Evolutionary conservation across 495 filamentous ascomycete genomes (phyloP).

Genomic region (Penicillium paxilli): DNA sequence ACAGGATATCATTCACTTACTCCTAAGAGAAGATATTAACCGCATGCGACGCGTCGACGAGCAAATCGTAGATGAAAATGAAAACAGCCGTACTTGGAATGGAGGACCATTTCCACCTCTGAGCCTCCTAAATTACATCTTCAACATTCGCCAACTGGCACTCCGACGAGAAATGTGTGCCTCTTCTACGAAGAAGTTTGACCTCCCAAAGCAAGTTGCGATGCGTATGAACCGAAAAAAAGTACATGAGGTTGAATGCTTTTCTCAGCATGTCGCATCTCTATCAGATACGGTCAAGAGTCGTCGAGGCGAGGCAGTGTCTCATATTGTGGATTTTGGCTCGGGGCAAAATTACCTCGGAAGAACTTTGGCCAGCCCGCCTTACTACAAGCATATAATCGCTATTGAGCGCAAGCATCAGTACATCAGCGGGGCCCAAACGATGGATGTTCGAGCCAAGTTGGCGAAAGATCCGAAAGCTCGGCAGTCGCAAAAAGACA

Average conservation of each 20-base stretch:
- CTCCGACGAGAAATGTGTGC: conserved; percentile 60
- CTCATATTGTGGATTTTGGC: conserved; percentile 93
- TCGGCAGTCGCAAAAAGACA: not conserved
- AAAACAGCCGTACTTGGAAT: conserved; percentile 40
- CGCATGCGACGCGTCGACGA: conserved; percentile 12
- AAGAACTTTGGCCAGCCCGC: conserved; percentile 76
- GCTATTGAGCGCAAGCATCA: conserved; percentile 85
- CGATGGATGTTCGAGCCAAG: conserved; percentile 75
- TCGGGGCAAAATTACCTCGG: conserved; percentile 96
- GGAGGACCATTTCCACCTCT: conserved; percentile 60
- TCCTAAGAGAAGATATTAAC: conserved; percentile 71
- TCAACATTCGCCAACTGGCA: conserved; percentile 67
- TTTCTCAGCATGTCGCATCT: conserved; percentile 59
- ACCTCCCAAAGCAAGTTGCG: conserved; percentile 66
- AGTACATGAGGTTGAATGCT: conserved; percentile 79
- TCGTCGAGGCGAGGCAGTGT: conserved; percentile 57
- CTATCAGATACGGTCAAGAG: conserved; percentile 54
- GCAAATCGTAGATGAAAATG: conserved; percentile 5
- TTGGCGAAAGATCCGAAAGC: conserved; percentile 59
- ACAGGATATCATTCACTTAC: conserved; percentile 72
- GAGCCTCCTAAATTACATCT: conserved; percentile 71
- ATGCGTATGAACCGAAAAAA: conserved; percentile 97
- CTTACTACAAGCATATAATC: conserved; percentile 83
- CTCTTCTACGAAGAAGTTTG: conserved; percentile 26
- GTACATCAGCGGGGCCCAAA: conserved; percentile 82